These are phyloP conservation scores for Neurospora cerealis DNA, from an alignment of 495 filamentous ascomycete species.

Conservation along the genomic window DNA sequence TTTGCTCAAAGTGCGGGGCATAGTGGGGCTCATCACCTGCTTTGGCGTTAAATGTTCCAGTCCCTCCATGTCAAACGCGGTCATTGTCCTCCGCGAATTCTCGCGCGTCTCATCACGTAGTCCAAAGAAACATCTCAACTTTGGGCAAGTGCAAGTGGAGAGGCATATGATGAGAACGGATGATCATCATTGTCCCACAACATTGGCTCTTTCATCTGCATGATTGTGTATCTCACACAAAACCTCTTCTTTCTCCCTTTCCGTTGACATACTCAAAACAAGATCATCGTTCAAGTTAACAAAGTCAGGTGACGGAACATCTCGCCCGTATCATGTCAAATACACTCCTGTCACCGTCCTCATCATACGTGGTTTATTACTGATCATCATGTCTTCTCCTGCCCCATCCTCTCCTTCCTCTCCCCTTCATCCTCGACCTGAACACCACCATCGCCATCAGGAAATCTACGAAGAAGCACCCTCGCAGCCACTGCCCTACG, in stretches of 20 bases:
- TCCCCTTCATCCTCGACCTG: conserved; percentile 5
- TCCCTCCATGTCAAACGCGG: not conserved
- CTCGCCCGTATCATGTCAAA: not conserved
- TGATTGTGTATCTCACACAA: not conserved
- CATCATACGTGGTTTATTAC: not conserved
- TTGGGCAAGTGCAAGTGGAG: not conserved
- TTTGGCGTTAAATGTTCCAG: not conserved
- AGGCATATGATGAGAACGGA: not conserved
- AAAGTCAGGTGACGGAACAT: not conserved
- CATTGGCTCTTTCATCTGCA: not conserved
- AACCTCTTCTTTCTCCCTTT: not conserved
- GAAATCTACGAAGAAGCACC: not conserved
- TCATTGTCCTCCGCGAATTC: not conserved
- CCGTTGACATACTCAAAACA: not conserved
- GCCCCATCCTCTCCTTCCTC: not conserved
- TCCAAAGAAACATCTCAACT: not conserved
- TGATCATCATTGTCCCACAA: not conserved
- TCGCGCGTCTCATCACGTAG: not conserved
- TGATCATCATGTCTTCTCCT: conserved; percentile 11
- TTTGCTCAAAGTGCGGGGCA: not conserved
- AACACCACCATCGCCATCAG: conserved; percentile 33
- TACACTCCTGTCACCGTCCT: not conserved
- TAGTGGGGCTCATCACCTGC: not conserved
- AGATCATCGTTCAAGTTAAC: not conserved
- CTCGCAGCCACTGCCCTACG: not conserved